These are phyloP conservation scores for Eremothecium sinecaudum DNA, from an alignment of 1,139 yeast species.

Conservation along the genomic window DNA sequence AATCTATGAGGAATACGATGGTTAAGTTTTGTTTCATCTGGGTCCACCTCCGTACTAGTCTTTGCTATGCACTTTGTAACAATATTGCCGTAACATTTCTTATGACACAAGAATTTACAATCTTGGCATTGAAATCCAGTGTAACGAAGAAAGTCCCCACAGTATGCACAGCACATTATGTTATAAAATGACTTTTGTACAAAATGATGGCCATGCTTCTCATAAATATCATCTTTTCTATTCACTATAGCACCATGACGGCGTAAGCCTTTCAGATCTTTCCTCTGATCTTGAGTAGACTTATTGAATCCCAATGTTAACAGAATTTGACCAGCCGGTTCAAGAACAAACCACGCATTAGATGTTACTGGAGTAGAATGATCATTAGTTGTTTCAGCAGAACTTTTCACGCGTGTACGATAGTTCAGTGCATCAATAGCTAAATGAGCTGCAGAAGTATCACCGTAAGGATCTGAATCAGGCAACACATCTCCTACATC, in stretches of 20 bases:
- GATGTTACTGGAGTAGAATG: constrained; percentile 32
- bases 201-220: constrained; percentile 94
- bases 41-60: constrained; percentile 73
- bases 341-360: constrained; percentile 85
- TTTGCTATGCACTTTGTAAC: constrained; percentile 93
- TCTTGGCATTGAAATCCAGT: constrained; percentile 96
- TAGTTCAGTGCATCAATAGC: neutral
- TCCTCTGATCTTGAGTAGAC: constrained; percentile 40
- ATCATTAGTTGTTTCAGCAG: constrained; percentile 1
- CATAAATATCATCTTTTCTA: constrained; percentile 88
- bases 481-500: constrained; percentile 45
- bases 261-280: constrained; percentile 51
- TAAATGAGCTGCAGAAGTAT: constrained; percentile 7
- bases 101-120: constrained; percentile 88
- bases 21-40: constrained; percentile 83
- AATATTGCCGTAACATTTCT: constrained; percentile 86
- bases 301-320: constrained; percentile 74
- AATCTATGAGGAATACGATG: constrained; percentile 96
- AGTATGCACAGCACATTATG: constrained; percentile 92
- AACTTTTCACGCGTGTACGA: neutral
- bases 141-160: constrained; percentile 90
- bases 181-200: constrained; percentile 92
- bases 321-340: constrained; percentile 87
- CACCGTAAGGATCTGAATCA: constrained; percentile 12
- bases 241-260: constrained; percentile 98